phyloP scores from a whole-genome alignment of 2,329 filamentous ascomycete genomes.

The Pseudopyrenochaeta lycopersici region DNA sequence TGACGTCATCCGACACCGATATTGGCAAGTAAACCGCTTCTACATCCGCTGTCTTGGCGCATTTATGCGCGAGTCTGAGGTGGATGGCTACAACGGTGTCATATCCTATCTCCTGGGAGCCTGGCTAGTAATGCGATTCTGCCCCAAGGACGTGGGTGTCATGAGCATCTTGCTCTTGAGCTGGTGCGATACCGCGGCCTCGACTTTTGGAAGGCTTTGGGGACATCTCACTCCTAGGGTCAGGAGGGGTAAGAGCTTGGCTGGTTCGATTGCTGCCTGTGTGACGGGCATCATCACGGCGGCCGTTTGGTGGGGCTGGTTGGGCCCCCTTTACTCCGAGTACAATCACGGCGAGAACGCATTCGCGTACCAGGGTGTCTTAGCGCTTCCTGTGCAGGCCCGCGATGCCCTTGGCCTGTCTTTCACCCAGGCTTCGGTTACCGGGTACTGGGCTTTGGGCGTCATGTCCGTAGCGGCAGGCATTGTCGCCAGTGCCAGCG shows the following conservation, averaged over 20 bases:
- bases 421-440: constrained; percentile 67
- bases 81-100: constrained; percentile 92
- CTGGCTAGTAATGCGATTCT: constrained; percentile 84
- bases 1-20: constrained; percentile 85
- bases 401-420: constrained; percentile 70
- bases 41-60: constrained; percentile 88
- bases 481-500: constrained; percentile 86
- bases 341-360: constrained; percentile 59
- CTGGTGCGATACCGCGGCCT: constrained; percentile 98
- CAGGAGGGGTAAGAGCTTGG: constrained; percentile 87
- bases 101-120: constrained; percentile 95
- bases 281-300: constrained; percentile 84
- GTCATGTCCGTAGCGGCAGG: constrained; percentile 88
- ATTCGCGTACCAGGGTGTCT: constrained; percentile 82
- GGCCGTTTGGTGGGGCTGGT: constrained; percentile 85
- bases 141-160: constrained; percentile 92
- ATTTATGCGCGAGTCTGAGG: constrained; percentile 97
- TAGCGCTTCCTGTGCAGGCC: constrained; percentile 72
- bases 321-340: constrained; percentile 67
- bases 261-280: constrained; percentile 86
- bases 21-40: constrained; percentile 80
- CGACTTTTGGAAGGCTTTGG: constrained; percentile 89
- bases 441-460: constrained; percentile 76
- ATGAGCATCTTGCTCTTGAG: constrained; percentile 89
- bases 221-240: constrained; percentile 88